phyloP scores from a whole-genome alignment of 257 asterid genomes.

The Solanum ossicruentum region DNA sequence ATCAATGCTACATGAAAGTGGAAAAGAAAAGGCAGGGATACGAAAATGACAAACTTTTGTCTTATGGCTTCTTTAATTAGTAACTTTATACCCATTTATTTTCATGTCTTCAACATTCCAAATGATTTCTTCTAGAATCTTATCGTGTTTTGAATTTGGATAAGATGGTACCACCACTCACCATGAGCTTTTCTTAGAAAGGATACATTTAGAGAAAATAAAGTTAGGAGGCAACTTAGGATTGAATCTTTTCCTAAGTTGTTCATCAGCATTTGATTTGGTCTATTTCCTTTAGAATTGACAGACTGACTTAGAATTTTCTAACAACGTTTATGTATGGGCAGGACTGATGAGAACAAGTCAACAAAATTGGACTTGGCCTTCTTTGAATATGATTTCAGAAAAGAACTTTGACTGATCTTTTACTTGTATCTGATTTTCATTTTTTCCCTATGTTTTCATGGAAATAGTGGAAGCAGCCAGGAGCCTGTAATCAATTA shows the following conservation, averaged over 20 bases:
- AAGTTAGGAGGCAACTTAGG: too few relatives aligned
- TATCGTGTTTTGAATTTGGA: neutral
- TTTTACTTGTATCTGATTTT: neutral
- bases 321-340: too few relatives aligned
- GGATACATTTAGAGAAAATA: too few relatives aligned
- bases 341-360: too few relatives aligned
- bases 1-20: neutral
- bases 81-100: neutral
- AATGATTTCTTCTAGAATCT: neutral
- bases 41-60: neutral
- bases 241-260: too few relatives aligned
- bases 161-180: neutral
- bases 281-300: neutral
- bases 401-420: neutral
- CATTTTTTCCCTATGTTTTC: neutral
- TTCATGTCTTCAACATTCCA: neutral
- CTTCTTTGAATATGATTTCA: neutral
- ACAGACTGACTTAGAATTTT: too few relatives aligned
- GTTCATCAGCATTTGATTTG: neutral
- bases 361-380: neutral
- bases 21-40: neutral
- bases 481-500: neutral
- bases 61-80: neutral
- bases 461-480: neutral
- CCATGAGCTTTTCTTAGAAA: too few relatives aligned